These are phyloP conservation scores for California macrophylla DNA, from an alignment of 441 rosid species.

Conservation along the genomic window DNA sequence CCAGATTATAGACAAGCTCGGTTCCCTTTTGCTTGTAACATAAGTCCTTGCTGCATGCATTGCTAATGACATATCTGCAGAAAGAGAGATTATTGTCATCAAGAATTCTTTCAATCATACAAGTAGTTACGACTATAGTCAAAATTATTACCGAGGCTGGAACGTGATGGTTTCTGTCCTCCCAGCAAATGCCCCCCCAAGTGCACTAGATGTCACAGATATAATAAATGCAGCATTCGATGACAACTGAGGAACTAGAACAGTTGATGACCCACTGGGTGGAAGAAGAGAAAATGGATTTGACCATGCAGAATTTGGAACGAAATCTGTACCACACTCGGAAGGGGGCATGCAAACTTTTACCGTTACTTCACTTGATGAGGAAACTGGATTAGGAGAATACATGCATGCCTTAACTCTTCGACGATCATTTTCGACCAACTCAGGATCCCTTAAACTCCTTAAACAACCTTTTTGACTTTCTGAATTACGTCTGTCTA, in stretches of 20 bases:
- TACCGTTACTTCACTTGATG: slow-evolving; percentile 46
- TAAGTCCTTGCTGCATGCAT: slow-evolving; percentile 76
- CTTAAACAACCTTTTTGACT: slow-evolving; percentile 25
- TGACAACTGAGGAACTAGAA: slow-evolving; percentile 58
- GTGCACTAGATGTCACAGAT: slow-evolving; percentile 60
- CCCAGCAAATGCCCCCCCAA: slow-evolving; percentile 65
- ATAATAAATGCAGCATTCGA: slow-evolving; percentile 63
- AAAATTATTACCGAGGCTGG: slow-evolving; percentile 67
- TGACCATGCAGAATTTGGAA: slow-evolving; percentile 54
- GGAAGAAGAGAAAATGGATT: slow-evolving; percentile 69
- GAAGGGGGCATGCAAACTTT: slow-evolving; percentile 43
- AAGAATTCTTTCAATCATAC: background rate
- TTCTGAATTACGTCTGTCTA: slow-evolving; percentile 24
- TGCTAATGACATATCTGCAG: slow-evolving; percentile 77
- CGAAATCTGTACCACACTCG: slow-evolving; percentile 34
- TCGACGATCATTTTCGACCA: slow-evolving; percentile 32
- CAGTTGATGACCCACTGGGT: slow-evolving; percentile 71
- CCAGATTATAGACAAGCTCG: slow-evolving; percentile 51
- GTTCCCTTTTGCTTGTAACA: slow-evolving; percentile 91
- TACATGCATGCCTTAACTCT: slow-evolving; percentile 69
- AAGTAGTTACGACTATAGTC: slow-evolving; percentile 5
- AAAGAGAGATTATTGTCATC: slow-evolving; percentile 14
- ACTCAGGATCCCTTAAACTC: slow-evolving; percentile 30
- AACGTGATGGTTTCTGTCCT: slow-evolving; percentile 73
- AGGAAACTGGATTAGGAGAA: slow-evolving; percentile 52